A percentile compares a stretch with the other conserved stretches of the same genome.
Evolutionary conservation across 2,329 filamentous ascomycete species (phyloP).

Genomic region (Botrytis paeoniae): DNA sequence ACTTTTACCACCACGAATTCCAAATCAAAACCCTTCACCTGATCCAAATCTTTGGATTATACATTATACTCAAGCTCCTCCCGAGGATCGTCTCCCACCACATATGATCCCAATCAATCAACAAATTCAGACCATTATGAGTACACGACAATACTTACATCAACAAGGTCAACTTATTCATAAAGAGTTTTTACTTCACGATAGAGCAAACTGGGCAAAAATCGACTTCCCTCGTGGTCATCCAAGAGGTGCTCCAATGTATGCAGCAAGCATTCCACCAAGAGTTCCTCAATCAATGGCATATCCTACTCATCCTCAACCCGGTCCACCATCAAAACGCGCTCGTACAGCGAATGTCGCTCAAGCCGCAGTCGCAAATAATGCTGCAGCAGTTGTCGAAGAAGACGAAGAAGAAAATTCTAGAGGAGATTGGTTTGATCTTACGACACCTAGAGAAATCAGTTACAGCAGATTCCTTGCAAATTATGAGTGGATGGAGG

Average conservation of each 20-base stretch:
- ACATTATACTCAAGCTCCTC: conserved; percentile 79
- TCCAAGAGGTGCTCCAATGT: conserved; percentile 39
- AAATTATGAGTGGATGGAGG: conserved; percentile 99
- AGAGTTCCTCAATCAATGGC: conserved; percentile 54
- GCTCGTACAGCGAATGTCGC: conserved; percentile 33
- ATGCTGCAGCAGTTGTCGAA: conserved; percentile 32
- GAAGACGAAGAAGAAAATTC: conserved; percentile 85
- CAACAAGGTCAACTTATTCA: conserved; percentile 76
- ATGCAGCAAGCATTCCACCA: conserved; percentile 30
- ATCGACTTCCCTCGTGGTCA: conserved; percentile 64
- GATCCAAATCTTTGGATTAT: conserved; percentile 88
- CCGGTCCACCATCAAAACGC: conserved; percentile 54
- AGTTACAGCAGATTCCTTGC: conserved; percentile 84
- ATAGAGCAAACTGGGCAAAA: conserved; percentile 85
- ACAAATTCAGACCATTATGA: conserved; percentile 58
- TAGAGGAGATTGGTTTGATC: conserved; percentile 84
- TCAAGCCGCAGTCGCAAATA: conserved; percentile 23
- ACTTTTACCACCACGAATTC: conserved; percentile 68
- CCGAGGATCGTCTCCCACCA: conserved; percentile 68
- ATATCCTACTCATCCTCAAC: conserved; percentile 51
- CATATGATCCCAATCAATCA: conserved; percentile 63
- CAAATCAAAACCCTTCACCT: conserved; percentile 66
- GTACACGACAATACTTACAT: conserved; percentile 62
- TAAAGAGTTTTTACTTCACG: conserved; percentile 92
- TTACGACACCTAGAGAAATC: conserved; percentile 84